phyloP scores from a whole-genome alignment of 2,329 filamentous ascomycete species.

The Fusarium sp. region DNA sequence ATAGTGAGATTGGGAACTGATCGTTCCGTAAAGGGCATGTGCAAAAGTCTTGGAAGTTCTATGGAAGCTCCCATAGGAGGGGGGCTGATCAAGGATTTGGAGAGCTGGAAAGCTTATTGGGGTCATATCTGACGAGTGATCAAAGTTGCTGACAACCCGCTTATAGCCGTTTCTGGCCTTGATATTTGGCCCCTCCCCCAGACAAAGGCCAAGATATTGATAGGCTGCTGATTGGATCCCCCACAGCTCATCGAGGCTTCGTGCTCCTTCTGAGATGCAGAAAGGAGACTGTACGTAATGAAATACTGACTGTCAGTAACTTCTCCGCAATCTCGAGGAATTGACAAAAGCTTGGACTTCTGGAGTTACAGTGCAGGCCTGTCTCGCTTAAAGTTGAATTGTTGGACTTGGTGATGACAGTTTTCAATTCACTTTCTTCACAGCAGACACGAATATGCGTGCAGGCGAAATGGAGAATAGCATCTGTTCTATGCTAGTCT shows the following conservation, averaged over 20 bases:
- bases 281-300: conserved; percentile 35
- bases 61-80: conserved; percentile 14
- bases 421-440: background rate
- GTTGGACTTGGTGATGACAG: background rate
- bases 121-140: conserved; percentile 7
- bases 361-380: conserved; percentile 3
- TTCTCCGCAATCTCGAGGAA: conserved; percentile 29
- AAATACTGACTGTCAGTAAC: conserved; percentile 15
- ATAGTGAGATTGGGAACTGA: conserved; percentile 5
- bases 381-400: background rate
- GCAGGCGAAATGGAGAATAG: background rate
- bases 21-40: conserved; percentile 33
- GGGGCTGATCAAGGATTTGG: conserved; percentile 5
- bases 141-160: conserved; percentile 16
- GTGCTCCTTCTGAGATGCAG: conserved; percentile 14
- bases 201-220: conserved; percentile 30
- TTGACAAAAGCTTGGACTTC: conserved; percentile 19
- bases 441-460: background rate
- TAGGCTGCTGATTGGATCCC: conserved; percentile 22
- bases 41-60: conserved; percentile 26
- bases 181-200: conserved; percentile 32
- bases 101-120: conserved; percentile 32
- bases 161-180: conserved; percentile 31
- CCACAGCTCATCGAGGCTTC: conserved; percentile 24
- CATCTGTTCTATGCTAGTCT: background rate